Conservation (phyloP, 1,284 basidiomycete species). For the Rhizopogon hawkerae region DNA sequence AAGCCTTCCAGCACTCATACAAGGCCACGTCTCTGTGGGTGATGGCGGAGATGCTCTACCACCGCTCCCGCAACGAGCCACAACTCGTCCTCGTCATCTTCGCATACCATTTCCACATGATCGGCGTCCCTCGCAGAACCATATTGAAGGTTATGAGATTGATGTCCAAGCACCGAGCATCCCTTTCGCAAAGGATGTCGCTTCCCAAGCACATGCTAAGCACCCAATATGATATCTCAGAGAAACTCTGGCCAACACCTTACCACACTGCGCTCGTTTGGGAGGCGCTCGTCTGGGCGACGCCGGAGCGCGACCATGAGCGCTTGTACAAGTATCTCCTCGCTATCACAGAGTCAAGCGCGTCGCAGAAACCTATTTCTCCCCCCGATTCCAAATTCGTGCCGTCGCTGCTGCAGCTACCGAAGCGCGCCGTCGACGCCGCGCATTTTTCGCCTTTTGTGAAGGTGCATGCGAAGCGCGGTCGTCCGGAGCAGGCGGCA, state of each 20-base stretch:
- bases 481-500: slow-evolving; percentile 13
- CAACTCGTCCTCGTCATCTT: slow-evolving; percentile 21
- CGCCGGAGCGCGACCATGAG: slow-evolving; percentile 10
- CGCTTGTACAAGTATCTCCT: slow-evolving; percentile 25
- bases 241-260: slow-evolving; percentile 27
- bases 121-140: slow-evolving; percentile 27
- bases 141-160: slow-evolving; percentile 7
- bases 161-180: slow-evolving; percentile 12
- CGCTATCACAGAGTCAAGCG: slow-evolving; percentile 14
- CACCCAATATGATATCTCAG: slow-evolving; percentile 4
- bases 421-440: slow-evolving; percentile 16
- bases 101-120: slow-evolving; percentile 26
- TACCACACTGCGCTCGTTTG: slow-evolving; percentile 34
- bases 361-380: background rate
- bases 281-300: slow-evolving; percentile 21
- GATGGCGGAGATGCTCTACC: slow-evolving; percentile 31
- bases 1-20: slow-evolving; percentile 19
- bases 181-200: slow-evolving; percentile 1
- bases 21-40: slow-evolving; percentile 26
- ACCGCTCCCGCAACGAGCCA: slow-evolving; percentile 18
- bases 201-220: background rate
- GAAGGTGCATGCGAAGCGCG: slow-evolving; percentile 13
- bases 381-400: background rate
- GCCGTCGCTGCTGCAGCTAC: slow-evolving; percentile 11
- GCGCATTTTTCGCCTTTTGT: slow-evolving; percentile 26